Conservation (phyloP, 148 eudicot species). For the Cornus controversa region DNA sequence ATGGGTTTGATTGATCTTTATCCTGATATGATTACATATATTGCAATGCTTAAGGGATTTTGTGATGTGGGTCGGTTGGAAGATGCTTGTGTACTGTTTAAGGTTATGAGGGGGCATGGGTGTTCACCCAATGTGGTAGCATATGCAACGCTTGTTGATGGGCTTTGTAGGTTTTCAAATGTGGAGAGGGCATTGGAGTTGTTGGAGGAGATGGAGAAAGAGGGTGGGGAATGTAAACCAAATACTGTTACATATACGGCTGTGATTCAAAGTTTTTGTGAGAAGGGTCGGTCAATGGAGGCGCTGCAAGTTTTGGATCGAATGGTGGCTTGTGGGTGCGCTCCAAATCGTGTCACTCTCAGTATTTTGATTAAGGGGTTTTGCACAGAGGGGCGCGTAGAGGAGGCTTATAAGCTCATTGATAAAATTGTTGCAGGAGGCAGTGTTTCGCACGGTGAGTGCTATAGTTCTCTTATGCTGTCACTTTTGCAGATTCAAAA, state of each 20-base stretch:
- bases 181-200: slow-evolving; percentile 59
- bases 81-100: slow-evolving; percentile 38
- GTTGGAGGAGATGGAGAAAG: slow-evolving; percentile 71
- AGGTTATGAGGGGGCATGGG: slow-evolving; percentile 53
- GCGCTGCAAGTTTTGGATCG: slow-evolving; percentile 43
- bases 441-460: slow-evolving; percentile 42
- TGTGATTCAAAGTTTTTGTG: slow-evolving; percentile 59
- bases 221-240: slow-evolving; percentile 58
- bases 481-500: slow-evolving; percentile 45
- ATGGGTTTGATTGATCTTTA: slow-evolving; percentile 48
- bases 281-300: slow-evolving; percentile 49
- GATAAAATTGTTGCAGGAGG: slow-evolving; percentile 43
- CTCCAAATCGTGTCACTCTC: slow-evolving; percentile 70
- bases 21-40: slow-evolving; percentile 65
- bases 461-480: slow-evolving; percentile 62
- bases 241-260: slow-evolving; percentile 73
- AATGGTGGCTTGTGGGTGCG: slow-evolving; percentile 44
- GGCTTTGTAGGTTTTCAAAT: slow-evolving; percentile 60
- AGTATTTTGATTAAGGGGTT: slow-evolving; percentile 59
- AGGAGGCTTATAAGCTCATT: slow-evolving; percentile 54
- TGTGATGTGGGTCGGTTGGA: slow-evolving; percentile 40
- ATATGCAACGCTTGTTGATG: slow-evolving; percentile 70
- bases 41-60: slow-evolving; percentile 45
- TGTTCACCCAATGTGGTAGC: slow-evolving; percentile 60
- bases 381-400: slow-evolving; percentile 50